Evolutionary conservation across 306 rosid genomes (phyloP), one percentile per base, ranked within the genome.

Genomic region (Cucurbita argyrosperma): DNA sequence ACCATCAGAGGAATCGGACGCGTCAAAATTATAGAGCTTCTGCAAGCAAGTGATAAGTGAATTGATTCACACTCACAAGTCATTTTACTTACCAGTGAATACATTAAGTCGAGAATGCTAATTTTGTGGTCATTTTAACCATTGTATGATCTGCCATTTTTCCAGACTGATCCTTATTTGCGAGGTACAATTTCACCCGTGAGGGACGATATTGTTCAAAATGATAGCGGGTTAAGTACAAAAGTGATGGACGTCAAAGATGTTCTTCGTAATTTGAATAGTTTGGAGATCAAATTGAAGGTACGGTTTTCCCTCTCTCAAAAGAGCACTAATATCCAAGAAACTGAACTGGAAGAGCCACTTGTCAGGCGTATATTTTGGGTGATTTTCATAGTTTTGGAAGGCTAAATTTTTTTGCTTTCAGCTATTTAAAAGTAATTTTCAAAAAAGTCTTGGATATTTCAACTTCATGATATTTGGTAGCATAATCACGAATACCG

Each of bases 201-300:
- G 76, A 55, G 78, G 46, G 88, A 82, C 23, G 47, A 1, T 42
- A 62, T 71, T 51, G 75, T 78, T 45, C 82, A 79, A 37, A 69
- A 50, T 56, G 35, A 21, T 47, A 65, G 75, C 70, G 53, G 70
- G 66, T 46, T 82, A 76, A 68, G 69, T 65, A 47, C 80, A 72
- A 82, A 82, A 77, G 52, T 77, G 49, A 7, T 57, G 37, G 85
- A 82, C 67, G 76, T 84, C 15, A 84, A 78, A 77, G 80, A 77
- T 56, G 84, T 82, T 77, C 82, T 84, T 26, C 47, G 69, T 61
- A 75, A 74, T 75, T 77, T 84, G 79, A 84, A 79, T 79, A 77
- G 84, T 55, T 74, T 84, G 75, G 88, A 84, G 78, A 79, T 84
- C 79, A 84, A 84, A 53, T 71, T 84, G 51, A 84, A 79, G 88